These are phyloP conservation scores for Fusarium nurragi DNA, from an alignment of 2,329 filamentous ascomycete genomes.

Conservation along the genomic window DNA sequence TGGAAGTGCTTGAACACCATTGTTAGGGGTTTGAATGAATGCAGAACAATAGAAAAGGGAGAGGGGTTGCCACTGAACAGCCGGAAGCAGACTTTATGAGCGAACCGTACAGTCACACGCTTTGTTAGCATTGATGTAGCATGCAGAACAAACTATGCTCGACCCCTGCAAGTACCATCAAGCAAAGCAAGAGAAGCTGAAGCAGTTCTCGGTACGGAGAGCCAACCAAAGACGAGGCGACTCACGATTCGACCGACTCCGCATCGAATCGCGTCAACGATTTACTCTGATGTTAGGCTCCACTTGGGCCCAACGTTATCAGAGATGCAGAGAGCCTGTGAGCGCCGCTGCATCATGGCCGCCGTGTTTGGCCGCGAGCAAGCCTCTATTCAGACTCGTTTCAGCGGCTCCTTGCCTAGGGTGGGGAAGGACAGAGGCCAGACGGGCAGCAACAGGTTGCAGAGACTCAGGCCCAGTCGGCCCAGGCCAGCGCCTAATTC, in stretches of 20 bases:
- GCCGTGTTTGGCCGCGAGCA: slow-evolving; percentile 31
- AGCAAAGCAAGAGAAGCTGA: slow-evolving; percentile 22
- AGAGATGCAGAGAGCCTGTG: slow-evolving; percentile 17
- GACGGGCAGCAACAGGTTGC: slow-evolving; percentile 32
- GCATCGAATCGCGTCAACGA: slow-evolving; percentile 26
- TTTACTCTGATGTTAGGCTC: slow-evolving; percentile 19
- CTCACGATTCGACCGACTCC: slow-evolving; percentile 23
- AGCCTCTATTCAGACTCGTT: slow-evolving; percentile 28
- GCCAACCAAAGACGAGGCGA: slow-evolving; percentile 19
- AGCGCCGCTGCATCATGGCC: slow-evolving; percentile 42
- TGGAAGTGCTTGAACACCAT: slow-evolving; percentile 43
- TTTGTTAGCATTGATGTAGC: slow-evolving; percentile 15
- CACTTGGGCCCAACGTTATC: slow-evolving; percentile 11
- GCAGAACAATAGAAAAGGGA: slow-evolving; percentile 32
- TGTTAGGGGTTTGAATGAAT: slow-evolving; percentile 43
- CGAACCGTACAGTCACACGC: slow-evolving; percentile 17
- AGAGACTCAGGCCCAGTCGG: slow-evolving; percentile 30
- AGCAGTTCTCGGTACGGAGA: slow-evolving; percentile 12
- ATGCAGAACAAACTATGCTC: slow-evolving; percentile 8
- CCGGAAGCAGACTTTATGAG: slow-evolving; percentile 42
- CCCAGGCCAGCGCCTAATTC: slow-evolving; percentile 36
- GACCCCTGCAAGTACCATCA: slow-evolving; percentile 19
- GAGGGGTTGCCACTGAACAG: slow-evolving; percentile 33
- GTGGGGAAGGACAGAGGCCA: slow-evolving; percentile 5
- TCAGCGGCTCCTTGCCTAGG: slow-evolving; percentile 24